phyloP scores from a whole-genome alignment of 2,329 filamentous ascomycete species.

The Annulohypoxylon truncatum region DNA sequence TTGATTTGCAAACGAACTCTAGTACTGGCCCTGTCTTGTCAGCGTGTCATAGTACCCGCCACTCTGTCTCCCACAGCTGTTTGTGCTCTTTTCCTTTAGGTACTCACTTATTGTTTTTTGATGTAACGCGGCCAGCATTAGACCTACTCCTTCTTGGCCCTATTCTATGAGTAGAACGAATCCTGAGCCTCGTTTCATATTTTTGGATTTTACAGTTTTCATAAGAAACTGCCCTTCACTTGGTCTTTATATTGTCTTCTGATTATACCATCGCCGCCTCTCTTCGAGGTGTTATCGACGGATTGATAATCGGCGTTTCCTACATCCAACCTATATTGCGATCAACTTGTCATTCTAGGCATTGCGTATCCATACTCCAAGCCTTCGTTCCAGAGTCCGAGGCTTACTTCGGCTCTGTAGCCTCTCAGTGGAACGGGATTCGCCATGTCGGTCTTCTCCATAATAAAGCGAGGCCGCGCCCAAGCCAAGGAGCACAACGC shows the following conservation, averaged over 20 bases:
- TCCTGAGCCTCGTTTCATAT: background rate
- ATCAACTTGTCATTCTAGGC: background rate
- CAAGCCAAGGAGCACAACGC: constrained; percentile 66
- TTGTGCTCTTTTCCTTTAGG: background rate
- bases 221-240: background rate
- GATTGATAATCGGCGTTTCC: background rate
- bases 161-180: background rate
- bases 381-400: background rate
- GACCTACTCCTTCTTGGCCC: background rate
- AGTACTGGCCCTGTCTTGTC: background rate
- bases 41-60: constrained; percentile 1
- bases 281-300: background rate
- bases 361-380: background rate
- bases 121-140: background rate
- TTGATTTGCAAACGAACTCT: background rate
- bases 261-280: background rate
- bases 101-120: background rate
- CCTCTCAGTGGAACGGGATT: background rate
- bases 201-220: background rate
- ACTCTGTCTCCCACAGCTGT: background rate
- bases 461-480: constrained; percentile 63
- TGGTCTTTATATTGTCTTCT: background rate
- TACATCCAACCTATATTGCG: background rate
- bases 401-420: background rate
- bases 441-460: constrained; percentile 68